phyloP scores from a whole-genome alignment of 1,284 basidiomycete genomes.

The Ustilago crameri region DNA sequence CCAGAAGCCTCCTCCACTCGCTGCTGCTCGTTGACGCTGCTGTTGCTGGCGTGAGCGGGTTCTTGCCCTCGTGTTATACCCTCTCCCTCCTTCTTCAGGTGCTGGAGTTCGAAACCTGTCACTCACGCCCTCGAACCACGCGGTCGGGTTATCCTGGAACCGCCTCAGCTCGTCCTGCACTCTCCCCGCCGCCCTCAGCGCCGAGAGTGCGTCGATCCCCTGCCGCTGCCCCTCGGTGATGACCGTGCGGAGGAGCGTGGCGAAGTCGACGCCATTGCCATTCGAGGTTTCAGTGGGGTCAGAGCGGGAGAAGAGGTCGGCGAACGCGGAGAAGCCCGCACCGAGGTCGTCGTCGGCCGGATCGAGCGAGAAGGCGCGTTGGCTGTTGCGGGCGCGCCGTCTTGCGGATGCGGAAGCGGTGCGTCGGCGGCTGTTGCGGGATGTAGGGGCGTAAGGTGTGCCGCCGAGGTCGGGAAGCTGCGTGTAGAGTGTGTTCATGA shows the following conservation, averaged over 20 bases:
- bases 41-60: slow-evolving; percentile 4
- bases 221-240: slow-evolving; percentile 38
- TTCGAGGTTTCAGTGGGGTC: background rate
- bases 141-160: slow-evolving; percentile 34
- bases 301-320: slow-evolving; percentile 32
- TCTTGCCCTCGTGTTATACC: slow-evolving; percentile 19
- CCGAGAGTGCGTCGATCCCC: slow-evolving; percentile 43
- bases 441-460: slow-evolving; percentile 2
- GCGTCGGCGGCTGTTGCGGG: slow-evolving; percentile 11
- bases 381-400: slow-evolving; percentile 18
- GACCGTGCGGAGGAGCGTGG: slow-evolving; percentile 23
- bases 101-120: slow-evolving; percentile 25
- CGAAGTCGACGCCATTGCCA: slow-evolving; percentile 33
- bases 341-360: slow-evolving; percentile 25
- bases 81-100: background rate
- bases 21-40: slow-evolving; percentile 3
- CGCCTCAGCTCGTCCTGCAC: slow-evolving; percentile 40
- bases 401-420: slow-evolving; percentile 9
- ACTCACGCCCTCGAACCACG: slow-evolving; percentile 39
- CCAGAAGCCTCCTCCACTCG: background rate
- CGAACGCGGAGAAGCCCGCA: slow-evolving; percentile 34
- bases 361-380: slow-evolving; percentile 21
- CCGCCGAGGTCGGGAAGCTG: slow-evolving; percentile 27
- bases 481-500: slow-evolving; percentile 43
- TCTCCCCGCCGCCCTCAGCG: slow-evolving; percentile 34